Evolutionary conservation across 257 asterid genomes (phyloP), one percentile per base, ranked within the genome.

Genomic region (Hygrophila difformis): DNA sequence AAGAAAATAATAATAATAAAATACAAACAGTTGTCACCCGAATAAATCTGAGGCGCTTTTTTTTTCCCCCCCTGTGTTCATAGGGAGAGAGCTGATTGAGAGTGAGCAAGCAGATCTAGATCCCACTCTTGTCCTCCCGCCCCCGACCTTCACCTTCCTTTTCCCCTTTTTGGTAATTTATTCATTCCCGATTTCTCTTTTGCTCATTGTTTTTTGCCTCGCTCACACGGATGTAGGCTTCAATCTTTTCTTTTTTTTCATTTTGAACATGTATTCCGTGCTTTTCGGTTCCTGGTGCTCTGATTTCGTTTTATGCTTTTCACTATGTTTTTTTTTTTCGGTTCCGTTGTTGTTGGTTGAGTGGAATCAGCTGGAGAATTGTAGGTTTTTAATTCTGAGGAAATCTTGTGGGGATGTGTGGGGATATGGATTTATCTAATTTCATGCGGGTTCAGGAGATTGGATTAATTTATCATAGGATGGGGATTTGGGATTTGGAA

Each of bases 91-190:
- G n/a, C n/a, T n/a, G n/a, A n/a, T n/a, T 13, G 61, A 60, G 50
- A 22, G 22, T 31, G 36, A 35, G 39, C 11, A 23, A 56, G 66
- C 65, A 69, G 76, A 69, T 69, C 76, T 47, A 64, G 76, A 69
- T 69, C 72, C 50, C 45, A 22, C 56, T 37, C 21, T 62, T 8
- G 45, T 16, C 53, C 26, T 43, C 23, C 51, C 49, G 1, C 9
- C 49, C 40, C 11, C 49, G 66, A 71, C 42, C 12, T 15, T 6
- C 31, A 14, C 17, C 28, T 42, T 15, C 47, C 3, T 20, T 44
- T 31, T 33, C 8, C 37, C 12, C 3, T 12, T 5, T 9, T 33
- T 33, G 6, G 10, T 40, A 42, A 8, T 3, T 38, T 42, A 4
- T 35, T 36, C 17, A 2, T 15, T 13, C 41, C 6, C 15, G n/a